Conservation (phyloP, 106 monocot genomes). For the Acorus gramineus region DNA sequence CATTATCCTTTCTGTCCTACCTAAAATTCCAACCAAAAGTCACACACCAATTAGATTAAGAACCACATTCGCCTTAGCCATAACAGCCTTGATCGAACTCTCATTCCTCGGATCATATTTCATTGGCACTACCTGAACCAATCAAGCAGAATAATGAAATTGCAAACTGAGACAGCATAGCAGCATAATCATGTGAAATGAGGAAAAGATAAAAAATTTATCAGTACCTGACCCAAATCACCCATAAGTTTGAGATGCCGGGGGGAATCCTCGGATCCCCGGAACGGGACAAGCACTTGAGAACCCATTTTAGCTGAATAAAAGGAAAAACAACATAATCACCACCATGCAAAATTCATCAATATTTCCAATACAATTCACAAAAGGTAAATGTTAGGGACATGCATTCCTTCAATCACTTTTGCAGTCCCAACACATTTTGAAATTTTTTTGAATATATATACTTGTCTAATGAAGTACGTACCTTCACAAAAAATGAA, state of each 20-base stretch:
- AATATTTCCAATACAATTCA: no score
- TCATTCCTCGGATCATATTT: conserved; percentile 95
- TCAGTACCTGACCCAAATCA: conserved; percentile 85
- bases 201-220: background rate
- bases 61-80: conserved; percentile 99
- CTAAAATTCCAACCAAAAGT: conserved; percentile 5
- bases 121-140: conserved; percentile 92
- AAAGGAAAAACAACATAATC: background rate
- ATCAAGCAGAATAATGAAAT: background rate
- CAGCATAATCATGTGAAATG: background rate
- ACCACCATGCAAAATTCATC: background rate
- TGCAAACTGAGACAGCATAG: conserved; percentile 3
- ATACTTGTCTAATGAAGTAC: no score
- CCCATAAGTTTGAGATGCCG: conserved; percentile 97
- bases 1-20: no score
- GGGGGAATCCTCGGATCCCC: conserved; percentile 95
- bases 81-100: conserved; percentile 93
- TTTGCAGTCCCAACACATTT: no score
- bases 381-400: no score
- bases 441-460: no score
- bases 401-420: no score
- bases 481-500: no score
- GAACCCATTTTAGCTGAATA: conserved; percentile 96
- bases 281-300: conserved; percentile 95
- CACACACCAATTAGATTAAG: conserved; percentile 88